Evolutionary conservation across 78 protist genomes (phyloP).

Genomic region (Dictyostelium intermedium): DNA sequence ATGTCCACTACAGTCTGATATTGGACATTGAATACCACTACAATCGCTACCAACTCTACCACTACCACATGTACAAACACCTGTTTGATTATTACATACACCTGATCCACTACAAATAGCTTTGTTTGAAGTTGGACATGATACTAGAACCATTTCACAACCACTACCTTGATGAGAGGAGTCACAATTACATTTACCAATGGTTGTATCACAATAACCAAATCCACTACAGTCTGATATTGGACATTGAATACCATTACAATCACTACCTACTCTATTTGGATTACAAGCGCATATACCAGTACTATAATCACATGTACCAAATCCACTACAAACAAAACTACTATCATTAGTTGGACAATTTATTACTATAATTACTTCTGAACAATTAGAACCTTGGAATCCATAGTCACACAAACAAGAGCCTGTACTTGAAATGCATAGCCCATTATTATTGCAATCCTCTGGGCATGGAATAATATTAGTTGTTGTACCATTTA

Average conservation of each 20-base stretch:
- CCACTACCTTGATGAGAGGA: background rate
- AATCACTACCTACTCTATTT: background rate
- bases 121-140: background rate
- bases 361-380: background rate
- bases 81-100: background rate
- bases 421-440: background rate
- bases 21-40: background rate
- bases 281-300: background rate
- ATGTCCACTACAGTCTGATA: background rate
- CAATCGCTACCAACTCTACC: background rate
- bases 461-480: background rate
- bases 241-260: background rate
- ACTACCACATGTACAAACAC: background rate
- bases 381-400: background rate
- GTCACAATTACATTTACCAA: background rate
- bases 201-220: background rate
- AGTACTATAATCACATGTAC: background rate
- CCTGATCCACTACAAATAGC: background rate
- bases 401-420: background rate
- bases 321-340: background rate
- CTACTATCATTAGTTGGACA: background rate
- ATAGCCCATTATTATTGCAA: background rate
- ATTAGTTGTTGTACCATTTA: background rate
- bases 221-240: background rate
- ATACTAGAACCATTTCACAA: background rate